Conservation (phyloP, 257 asterid genomes). For the Plectranthus barbatus region DNA sequence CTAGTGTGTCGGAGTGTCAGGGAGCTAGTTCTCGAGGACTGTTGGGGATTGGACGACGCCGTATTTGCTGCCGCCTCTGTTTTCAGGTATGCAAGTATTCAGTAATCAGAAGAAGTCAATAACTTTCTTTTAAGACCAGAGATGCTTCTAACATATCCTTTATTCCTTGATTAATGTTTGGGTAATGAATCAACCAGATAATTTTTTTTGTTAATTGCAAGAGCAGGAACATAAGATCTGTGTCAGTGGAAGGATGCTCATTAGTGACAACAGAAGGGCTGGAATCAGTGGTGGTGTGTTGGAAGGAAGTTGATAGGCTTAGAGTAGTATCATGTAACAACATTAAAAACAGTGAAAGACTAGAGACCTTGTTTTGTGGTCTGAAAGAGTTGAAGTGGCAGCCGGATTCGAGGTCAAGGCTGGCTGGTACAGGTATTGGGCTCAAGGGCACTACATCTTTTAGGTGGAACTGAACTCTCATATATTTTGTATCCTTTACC, state of each 20-base stretch:
- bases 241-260: slow-evolving; percentile 87
- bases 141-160: too few relatives aligned
- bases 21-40: slow-evolving; percentile 53
- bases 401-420: slow-evolving; percentile 67
- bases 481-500: too few relatives aligned
- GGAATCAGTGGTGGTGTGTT: slow-evolving; percentile 66
- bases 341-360: slow-evolving; percentile 68
- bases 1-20: slow-evolving; percentile 50
- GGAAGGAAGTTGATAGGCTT: slow-evolving; percentile 73
- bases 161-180: too few relatives aligned
- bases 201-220: too few relatives aligned
- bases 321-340: slow-evolving; percentile 78
- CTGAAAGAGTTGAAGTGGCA: slow-evolving; percentile 90
- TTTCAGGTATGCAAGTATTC: slow-evolving; percentile 43
- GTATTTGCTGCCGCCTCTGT: slow-evolving; percentile 44
- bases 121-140: too few relatives aligned
- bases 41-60: slow-evolving; percentile 71
- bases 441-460: slow-evolving; percentile 74
- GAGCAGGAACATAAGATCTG: slow-evolving; percentile 53
- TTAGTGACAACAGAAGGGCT: slow-evolving; percentile 75
- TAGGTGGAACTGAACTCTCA: slow-evolving; percentile 54
- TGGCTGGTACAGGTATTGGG: slow-evolving; percentile 80
- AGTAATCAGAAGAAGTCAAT: too few relatives aligned
- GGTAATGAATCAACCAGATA: too few relatives aligned
- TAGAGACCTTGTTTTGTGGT: slow-evolving; percentile 61